These are phyloP conservation scores for Prunus campanulata DNA, from an alignment of 306 rosid species.

Conservation along the genomic window DNA sequence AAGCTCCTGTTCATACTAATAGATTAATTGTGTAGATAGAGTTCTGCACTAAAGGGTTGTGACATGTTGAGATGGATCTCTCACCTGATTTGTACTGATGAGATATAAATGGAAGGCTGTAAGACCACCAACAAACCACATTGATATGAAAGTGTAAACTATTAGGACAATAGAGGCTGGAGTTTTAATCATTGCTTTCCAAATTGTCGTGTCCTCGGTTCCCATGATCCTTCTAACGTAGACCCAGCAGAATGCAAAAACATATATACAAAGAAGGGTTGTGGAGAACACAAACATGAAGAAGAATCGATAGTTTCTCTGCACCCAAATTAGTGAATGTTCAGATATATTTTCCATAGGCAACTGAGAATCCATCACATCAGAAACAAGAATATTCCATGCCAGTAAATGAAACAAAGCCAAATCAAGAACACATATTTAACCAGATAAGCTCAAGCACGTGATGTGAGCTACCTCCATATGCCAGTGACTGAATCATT, in stretches of 20 bases:
- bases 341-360: slow-evolving; percentile 22
- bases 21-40: slow-evolving; percentile 9
- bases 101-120: slow-evolving; percentile 98
- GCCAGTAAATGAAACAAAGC: background rate
- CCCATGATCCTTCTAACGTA: slow-evolving; percentile 77
- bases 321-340: slow-evolving; percentile 43
- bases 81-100: slow-evolving; percentile 94
- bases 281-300: slow-evolving; percentile 98
- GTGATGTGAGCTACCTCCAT: background rate
- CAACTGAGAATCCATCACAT: background rate
- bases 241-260: slow-evolving; percentile 95
- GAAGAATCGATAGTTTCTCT: slow-evolving; percentile 98
- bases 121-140: slow-evolving; percentile 99
- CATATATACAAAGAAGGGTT: slow-evolving; percentile 87
- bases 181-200: slow-evolving; percentile 94
- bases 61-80: background rate
- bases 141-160: slow-evolving; percentile 84
- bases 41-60: background rate
- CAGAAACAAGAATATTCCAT: background rate
- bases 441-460: background rate
- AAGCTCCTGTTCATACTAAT: background rate
- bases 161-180: slow-evolving; percentile 93
- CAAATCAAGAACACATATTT: background rate
- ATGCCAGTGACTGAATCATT: background rate
- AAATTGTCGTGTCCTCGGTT: slow-evolving; percentile 62